phyloP scores from a whole-genome alignment of 371 early-diverging fungal species.

The Mortierella sp. region DNA sequence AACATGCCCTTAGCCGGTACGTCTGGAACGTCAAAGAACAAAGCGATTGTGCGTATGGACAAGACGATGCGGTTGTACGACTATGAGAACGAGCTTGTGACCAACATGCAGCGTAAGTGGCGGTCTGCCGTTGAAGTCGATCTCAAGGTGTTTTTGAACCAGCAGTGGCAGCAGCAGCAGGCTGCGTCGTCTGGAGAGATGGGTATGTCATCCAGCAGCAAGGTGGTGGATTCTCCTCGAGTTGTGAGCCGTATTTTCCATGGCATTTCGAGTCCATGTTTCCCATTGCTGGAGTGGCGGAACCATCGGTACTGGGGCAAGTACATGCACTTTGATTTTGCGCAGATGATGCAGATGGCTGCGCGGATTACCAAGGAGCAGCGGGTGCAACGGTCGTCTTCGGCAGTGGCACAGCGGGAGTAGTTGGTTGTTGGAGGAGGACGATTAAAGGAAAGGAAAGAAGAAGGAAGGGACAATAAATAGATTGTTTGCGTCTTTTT shows the following conservation, averaged over 20 bases:
- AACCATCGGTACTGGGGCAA: conserved; percentile 49
- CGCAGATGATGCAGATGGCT: conserved; percentile 49
- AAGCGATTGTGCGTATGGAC: background rate
- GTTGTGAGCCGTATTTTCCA: conserved; percentile 74
- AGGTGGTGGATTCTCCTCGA: conserved; percentile 57
- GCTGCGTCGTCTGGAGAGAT: background rate
- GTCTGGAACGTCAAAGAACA: background rate
- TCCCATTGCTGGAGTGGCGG: conserved; percentile 63
- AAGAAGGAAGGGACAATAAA: too few species aligned
- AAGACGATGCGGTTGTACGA: conserved; percentile 39
- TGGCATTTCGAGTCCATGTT: conserved; percentile 70
- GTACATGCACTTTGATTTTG: conserved; percentile 57
- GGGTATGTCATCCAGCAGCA: background rate
- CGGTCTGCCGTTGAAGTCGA: conserved; percentile 59
- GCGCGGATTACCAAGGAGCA: conserved; percentile 44
- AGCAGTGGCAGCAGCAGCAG: conserved; percentile 49
- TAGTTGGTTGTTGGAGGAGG: background rate
- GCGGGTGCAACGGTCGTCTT: conserved; percentile 20
- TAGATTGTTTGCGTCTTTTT: too few species aligned
- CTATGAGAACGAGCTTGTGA: conserved; percentile 37
- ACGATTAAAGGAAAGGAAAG: background rate
- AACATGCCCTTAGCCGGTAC: background rate
- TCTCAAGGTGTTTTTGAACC: conserved; percentile 50
- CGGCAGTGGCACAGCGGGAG: conserved; percentile 13
- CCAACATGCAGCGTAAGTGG: conserved; percentile 43